Conservation (phyloP, 2,329 filamentous ascomycete genomes). For the Periconia sp. region DNA sequence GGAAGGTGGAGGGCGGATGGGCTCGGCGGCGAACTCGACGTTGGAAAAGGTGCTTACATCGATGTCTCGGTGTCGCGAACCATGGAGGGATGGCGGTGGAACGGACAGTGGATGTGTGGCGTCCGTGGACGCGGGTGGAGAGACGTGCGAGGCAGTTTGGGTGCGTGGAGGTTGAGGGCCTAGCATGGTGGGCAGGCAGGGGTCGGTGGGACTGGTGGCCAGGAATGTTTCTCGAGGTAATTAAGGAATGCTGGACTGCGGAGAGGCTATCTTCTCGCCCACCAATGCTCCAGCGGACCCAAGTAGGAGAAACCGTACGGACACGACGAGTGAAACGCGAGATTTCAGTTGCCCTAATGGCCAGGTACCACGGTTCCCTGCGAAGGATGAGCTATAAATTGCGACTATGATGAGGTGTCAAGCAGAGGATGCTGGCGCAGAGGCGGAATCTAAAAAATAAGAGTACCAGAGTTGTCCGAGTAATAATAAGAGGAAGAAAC, state of each 20-base stretch:
- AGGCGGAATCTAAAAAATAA: not conserved
- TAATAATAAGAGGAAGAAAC: not conserved
- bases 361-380: constrained; percentile 5
- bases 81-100: constrained; percentile 25
- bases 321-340: constrained; percentile 30
- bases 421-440: not conserved
- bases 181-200: constrained; percentile 6
- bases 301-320: constrained; percentile 16
- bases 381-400: not conserved
- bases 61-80: not conserved
- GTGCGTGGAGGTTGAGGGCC: constrained; percentile 15
- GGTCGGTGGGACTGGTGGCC: constrained; percentile 14
- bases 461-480: not conserved
- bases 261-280: constrained; percentile 11
- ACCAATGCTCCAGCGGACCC: constrained; percentile 12
- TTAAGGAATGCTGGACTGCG: constrained; percentile 13
- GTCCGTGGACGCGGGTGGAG: too few relatives aligned
- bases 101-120: constrained; percentile 32
- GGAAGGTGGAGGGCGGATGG: constrained; percentile 37
- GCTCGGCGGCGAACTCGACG: constrained; percentile 29
- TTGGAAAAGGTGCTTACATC: constrained; percentile 32
- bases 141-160: constrained; percentile 23
- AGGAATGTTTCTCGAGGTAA: constrained; percentile 13
- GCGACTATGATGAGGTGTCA: not conserved
- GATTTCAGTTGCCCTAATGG: constrained; percentile 16